Percentiles rank a stretch among this genome's conserved stretches.
Conservation (phyloP, 2,329 filamentous ascomycete genomes). For the Diaporthe batatas region DNA sequence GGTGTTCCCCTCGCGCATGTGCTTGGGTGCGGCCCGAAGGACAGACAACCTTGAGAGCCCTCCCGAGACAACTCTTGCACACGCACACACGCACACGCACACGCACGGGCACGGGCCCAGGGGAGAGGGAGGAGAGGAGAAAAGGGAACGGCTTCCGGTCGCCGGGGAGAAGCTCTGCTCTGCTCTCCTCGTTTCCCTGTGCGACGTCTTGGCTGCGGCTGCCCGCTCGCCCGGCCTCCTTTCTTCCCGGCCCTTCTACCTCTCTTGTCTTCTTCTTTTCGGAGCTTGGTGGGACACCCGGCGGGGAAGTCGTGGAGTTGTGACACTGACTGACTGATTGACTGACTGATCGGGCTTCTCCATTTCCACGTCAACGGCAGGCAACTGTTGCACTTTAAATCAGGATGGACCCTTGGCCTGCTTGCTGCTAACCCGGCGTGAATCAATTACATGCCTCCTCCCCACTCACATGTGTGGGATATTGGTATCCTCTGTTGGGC, state of each 20-base stretch:
- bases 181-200: not conserved
- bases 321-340: not conserved
- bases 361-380: not conserved
- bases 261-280: not conserved
- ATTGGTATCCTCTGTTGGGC: conserved; percentile 1
- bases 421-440: too few species aligned
- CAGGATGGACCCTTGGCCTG: not conserved
- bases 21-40: conserved; percentile 8
- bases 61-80: conserved; percentile 32
- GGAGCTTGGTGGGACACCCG: not conserved
- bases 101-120: conserved; percentile 23
- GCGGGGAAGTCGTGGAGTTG: not conserved
- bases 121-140: not conserved
- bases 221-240: not conserved
- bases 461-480: conserved; percentile 5
- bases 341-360: conserved; percentile 1
- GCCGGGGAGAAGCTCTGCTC: too few species aligned
- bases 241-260: not conserved
- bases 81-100: not conserved
- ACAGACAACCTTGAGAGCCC: conserved; percentile 24
- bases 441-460: not conserved
- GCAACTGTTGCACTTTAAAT: not conserved
- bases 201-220: not conserved
- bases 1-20: conserved; percentile 16
- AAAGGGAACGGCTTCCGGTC: not conserved